Evolutionary conservation across 208 protist genomes (phyloP).

Genomic region (Crithidia sp.): DNA sequence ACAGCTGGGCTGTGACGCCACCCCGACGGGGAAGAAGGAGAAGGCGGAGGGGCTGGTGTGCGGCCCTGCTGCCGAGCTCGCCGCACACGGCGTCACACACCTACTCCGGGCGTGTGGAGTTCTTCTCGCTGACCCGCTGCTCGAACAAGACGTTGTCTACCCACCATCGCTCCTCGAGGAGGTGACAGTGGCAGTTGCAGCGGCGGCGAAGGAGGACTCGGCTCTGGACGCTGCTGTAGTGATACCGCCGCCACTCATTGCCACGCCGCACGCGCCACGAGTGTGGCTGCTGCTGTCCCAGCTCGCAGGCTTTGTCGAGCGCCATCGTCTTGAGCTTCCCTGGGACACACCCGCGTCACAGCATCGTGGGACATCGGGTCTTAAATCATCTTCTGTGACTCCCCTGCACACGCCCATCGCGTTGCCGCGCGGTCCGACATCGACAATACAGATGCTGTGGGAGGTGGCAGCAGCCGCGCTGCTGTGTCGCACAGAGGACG

Average conservation of each 20-base stretch:
- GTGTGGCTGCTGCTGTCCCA: slow-evolving; percentile 27
- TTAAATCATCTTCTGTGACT: not conserved
- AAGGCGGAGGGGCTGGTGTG: not conserved
- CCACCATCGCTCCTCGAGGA: slow-evolving; percentile 10
- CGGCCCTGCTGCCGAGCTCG: slow-evolving; percentile 8
- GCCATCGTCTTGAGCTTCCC: slow-evolving; percentile 3
- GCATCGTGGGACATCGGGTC: too few relatives aligned
- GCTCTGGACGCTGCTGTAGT: not conserved
- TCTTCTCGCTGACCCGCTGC: slow-evolving; percentile 9
- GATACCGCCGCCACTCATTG: not conserved
- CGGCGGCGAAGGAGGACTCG: not conserved
- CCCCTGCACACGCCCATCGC: not conserved
- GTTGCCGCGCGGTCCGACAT: not conserved
- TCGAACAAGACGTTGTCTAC: slow-evolving; percentile 22
- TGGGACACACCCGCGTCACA: slow-evolving; percentile 3
- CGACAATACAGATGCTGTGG: slow-evolving; percentile 20
- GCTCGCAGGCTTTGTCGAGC: slow-evolving; percentile 22
- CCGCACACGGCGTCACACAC: slow-evolving; percentile 30
- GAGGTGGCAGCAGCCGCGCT: slow-evolving; percentile 23
- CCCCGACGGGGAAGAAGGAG: not conserved
- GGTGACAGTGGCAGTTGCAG: not conserved
- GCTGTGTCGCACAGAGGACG: slow-evolving; percentile 8
- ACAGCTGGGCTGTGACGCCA: slow-evolving; percentile 7
- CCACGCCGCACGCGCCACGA: slow-evolving; percentile 16
- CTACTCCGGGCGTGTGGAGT: slow-evolving; percentile 26